Conservation (phyloP, 768 basidiomycete species). For the Tephrocybe sp. region DNA sequence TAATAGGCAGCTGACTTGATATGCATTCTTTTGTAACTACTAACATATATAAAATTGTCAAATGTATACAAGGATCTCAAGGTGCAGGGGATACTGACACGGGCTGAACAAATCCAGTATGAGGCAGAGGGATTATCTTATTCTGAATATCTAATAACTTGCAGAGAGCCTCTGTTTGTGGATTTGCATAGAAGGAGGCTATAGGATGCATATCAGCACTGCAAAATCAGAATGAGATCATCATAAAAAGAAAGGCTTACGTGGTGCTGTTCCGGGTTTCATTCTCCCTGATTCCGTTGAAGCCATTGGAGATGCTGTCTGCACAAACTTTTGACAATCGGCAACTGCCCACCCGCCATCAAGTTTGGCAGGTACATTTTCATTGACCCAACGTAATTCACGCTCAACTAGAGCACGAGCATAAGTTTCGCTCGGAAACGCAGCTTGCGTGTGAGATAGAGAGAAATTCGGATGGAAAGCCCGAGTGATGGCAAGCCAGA, state of each 20-base stretch:
- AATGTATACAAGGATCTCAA: too few relatives aligned
- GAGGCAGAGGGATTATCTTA: conserved; percentile 45
- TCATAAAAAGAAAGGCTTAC: conserved; percentile 34
- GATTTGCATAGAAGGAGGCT: conserved; percentile 82
- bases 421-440: conserved; percentile 58
- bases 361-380: conserved; percentile 43
- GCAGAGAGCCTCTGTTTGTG: conserved; percentile 88
- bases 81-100: too few relatives aligned
- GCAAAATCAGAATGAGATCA: conserved; percentile 17
- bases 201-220: conserved; percentile 4
- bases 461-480: conserved; percentile 83
- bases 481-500: conserved; percentile 93
- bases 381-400: conserved; percentile 66
- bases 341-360: conserved; percentile 38
- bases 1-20: too few relatives aligned
- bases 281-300: conserved; percentile 24
- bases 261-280: conserved; percentile 22
- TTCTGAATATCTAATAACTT: conserved; percentile 76
- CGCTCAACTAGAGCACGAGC: conserved; percentile 52
- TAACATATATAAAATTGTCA: too few relatives aligned
- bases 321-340: conserved; percentile 64
- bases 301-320: conserved; percentile 53
- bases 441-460: conserved; percentile 39
- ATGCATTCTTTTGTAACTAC: too few relatives aligned
- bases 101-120: too few relatives aligned